Evolutionary conservation across 2,329 filamentous ascomycete species (phyloP).

Genomic region (Neophaeococcomyces mojaviensis): DNA sequence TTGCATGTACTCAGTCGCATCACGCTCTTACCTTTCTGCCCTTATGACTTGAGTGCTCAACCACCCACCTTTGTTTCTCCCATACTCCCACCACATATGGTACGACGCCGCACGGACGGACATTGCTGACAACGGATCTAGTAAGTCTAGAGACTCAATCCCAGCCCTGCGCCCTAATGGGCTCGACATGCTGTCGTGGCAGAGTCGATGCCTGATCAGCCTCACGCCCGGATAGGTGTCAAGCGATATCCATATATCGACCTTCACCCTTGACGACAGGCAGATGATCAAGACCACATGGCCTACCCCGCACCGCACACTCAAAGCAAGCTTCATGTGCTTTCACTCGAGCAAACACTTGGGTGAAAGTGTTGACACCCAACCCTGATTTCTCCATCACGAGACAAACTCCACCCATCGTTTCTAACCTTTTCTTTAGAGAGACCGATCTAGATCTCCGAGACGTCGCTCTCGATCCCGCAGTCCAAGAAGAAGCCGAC

Average conservation of each 20-base stretch:
- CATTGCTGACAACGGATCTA: conserved; percentile 13
- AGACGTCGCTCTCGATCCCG: conserved; percentile 72
- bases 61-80: conserved; percentile 6
- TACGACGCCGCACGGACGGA: neutral
- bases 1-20: conserved; percentile 9
- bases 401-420: conserved; percentile 10
- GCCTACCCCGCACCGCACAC: neutral
- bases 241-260: neutral
- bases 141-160: neutral
- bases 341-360: conserved; percentile 7
- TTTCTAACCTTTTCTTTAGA: conserved; percentile 48
- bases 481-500: conserved; percentile 68
- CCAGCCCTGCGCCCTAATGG: neutral
- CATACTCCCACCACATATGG: neutral
- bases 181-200: neutral
- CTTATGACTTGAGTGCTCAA: conserved; percentile 15
- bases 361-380: conserved; percentile 11
- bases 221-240: neutral
- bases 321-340: conserved; percentile 7
- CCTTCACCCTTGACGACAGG: neutral
- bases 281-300: neutral
- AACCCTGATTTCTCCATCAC: conserved; percentile 16
- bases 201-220: neutral
- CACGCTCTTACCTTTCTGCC: conserved; percentile 11
- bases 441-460: conserved; percentile 65